Percentiles rank a stretch among this genome's conserved stretches.
phyloP scores from a whole-genome alignment of 2,329 filamentous ascomycete genomes.

The Cladophialophora immunda region DNA sequence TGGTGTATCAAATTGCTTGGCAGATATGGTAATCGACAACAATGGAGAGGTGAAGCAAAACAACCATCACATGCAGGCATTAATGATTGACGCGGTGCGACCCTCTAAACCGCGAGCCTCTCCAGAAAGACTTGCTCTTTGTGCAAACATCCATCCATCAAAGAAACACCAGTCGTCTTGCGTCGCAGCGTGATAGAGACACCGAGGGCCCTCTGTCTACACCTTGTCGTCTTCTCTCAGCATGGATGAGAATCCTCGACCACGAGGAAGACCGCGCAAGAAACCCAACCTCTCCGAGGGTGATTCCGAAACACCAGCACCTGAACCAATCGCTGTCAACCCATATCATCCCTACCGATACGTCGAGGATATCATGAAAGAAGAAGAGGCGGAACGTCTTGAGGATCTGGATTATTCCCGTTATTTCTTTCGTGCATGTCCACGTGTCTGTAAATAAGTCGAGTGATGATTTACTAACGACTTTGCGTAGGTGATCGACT shows the following conservation, averaged over 20 bases:
- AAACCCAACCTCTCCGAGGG: background rate
- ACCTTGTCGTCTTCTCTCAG: background rate
- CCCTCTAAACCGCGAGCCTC: background rate
- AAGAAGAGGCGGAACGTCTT: background rate
- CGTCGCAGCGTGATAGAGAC: background rate
- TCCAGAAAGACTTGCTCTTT: background rate
- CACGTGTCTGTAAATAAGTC: background rate
- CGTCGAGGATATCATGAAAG: background rate
- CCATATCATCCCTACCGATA: background rate
- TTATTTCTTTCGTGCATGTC: conserved; percentile 3
- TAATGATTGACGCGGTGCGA: background rate
- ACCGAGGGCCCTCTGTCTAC: background rate
- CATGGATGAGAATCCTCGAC: background rate
- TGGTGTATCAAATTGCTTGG: background rate
- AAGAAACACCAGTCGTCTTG: background rate
- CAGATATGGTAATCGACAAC: background rate
- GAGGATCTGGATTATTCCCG: background rate
- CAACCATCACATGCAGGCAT: background rate
- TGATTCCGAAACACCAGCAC: background rate
- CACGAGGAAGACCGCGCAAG: background rate
- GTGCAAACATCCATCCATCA: background rate
- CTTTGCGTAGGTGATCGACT: conserved; percentile 78
- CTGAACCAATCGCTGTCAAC: background rate
- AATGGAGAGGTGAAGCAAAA: background rate
- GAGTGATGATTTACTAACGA: conserved; percentile 17